Conservation (phyloP, 1,139 yeast species). For the Pneumocystis wakefieldiae region DNA sequence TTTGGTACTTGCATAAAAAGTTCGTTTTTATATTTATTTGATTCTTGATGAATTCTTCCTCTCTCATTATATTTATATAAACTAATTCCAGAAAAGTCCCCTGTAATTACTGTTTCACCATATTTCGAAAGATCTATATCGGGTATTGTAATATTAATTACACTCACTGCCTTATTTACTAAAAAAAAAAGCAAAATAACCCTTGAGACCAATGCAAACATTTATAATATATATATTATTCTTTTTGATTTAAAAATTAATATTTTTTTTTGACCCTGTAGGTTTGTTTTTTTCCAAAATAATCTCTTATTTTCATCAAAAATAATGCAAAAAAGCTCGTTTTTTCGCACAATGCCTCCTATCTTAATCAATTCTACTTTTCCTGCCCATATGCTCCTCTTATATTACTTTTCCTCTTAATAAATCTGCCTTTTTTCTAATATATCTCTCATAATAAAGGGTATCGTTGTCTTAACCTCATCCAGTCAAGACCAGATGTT, state of each 20-base stretch:
- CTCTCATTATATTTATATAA: slow-evolving; percentile 33
- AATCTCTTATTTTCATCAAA: neutral
- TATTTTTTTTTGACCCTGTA: neutral
- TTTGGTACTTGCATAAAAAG: slow-evolving; percentile 10
- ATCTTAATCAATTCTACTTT: neutral
- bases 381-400: neutral
- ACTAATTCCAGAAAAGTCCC: slow-evolving; percentile 48
- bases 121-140: slow-evolving; percentile 16
- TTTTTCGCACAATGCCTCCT: neutral
- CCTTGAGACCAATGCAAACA: neutral
- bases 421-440: neutral
- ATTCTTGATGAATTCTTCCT: slow-evolving; percentile 15
- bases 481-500: too few relatives aligned
- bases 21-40: slow-evolving; percentile 6
- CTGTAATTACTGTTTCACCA: slow-evolving; percentile 46
- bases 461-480: too few relatives aligned
- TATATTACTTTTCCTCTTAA: neutral
- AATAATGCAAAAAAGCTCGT: neutral
- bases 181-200: neutral
- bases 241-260: neutral
- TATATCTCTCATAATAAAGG: too few relatives aligned
- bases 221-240: neutral
- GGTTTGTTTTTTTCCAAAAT: too few relatives aligned
- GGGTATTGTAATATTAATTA: slow-evolving; percentile 8
- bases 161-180: neutral